phyloP scores from a whole-genome alignment of 129 eudicot species.

The Apium graveolens region DNA sequence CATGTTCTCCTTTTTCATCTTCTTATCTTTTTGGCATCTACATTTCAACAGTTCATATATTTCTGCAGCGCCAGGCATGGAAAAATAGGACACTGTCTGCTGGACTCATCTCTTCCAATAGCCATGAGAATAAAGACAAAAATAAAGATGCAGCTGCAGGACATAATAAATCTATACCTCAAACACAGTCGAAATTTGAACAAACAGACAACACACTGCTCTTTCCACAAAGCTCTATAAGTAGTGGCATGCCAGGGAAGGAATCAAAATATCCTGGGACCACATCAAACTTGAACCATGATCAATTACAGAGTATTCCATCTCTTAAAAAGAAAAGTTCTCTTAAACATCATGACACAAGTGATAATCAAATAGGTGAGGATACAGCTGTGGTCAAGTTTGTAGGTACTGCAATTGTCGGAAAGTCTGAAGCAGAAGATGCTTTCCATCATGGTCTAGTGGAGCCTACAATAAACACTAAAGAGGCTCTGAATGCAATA shows the following conservation, averaged over 20 bases:
- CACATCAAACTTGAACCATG: constrained; percentile 1
- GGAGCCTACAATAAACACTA: constrained; percentile 91
- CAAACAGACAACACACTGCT: constrained; percentile 15
- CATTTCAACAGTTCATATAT: constrained; percentile 12
- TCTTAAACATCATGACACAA: constrained; percentile 7
- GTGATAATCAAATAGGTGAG: constrained; percentile 32
- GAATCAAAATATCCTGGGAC: constrained; percentile 2
- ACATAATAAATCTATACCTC: constrained; percentile 18
- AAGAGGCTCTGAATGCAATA: constrained; percentile 86
- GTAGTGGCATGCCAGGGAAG: constrained; percentile 7
- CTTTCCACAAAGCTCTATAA: constrained; percentile 21
- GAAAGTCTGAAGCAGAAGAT: constrained; percentile 79
- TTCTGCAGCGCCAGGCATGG: constrained; percentile 44
- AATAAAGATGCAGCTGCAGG: constrained; percentile 15
- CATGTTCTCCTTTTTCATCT: neutral
- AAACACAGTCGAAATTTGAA: constrained; percentile 16
- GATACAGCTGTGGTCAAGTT: constrained; percentile 71
- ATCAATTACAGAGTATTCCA: neutral
- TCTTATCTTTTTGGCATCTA: constrained; percentile 3
- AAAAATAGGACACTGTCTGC: constrained; percentile 14
- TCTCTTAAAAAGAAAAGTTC: constrained; percentile 14
- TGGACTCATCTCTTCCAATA: constrained; percentile 6
- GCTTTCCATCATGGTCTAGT: constrained; percentile 95
- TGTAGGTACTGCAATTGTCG: constrained; percentile 66
- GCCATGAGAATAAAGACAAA: constrained; percentile 16